Evolutionary conservation across 257 asterid species (phyloP).

Genomic region (Echium plantagineum): DNA sequence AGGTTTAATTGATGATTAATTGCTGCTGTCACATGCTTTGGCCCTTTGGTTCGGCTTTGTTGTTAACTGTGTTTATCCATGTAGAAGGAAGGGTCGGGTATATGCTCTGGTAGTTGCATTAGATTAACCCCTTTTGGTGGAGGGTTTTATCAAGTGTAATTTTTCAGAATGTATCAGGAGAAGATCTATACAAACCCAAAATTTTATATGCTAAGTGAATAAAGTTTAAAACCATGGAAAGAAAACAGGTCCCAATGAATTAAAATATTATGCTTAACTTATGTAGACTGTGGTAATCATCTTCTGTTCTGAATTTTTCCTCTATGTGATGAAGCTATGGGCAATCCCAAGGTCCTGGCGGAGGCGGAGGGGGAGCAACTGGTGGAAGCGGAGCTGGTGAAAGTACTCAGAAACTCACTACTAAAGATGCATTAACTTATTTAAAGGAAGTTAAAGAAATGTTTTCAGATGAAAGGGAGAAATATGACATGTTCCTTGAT

Average conservation of each 20-base stretch:
- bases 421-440: constrained; percentile 47
- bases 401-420: constrained; percentile 40
- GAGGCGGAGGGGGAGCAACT: constrained; percentile 23
- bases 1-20: background rate
- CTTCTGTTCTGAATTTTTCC: constrained; percentile 4
- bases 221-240: no score
- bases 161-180: background rate
- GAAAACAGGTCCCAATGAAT: no score
- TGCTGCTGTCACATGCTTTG: background rate
- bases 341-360: constrained; percentile 11
- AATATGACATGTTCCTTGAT: constrained; percentile 53
- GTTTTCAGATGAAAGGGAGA: constrained; percentile 56
- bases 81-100: background rate
- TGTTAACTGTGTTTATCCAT: background rate
- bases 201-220: background rate
- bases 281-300: background rate
- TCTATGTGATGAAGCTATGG: constrained; percentile 5
- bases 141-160: background rate
- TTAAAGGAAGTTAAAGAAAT: constrained; percentile 54
- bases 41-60: background rate
- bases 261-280: background rate
- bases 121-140: background rate
- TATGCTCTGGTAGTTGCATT: background rate
- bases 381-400: constrained; percentile 25
- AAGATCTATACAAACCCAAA: background rate